Conservation (phyloP, 805 yeast species). For the Lachancea mirantina region DNA sequence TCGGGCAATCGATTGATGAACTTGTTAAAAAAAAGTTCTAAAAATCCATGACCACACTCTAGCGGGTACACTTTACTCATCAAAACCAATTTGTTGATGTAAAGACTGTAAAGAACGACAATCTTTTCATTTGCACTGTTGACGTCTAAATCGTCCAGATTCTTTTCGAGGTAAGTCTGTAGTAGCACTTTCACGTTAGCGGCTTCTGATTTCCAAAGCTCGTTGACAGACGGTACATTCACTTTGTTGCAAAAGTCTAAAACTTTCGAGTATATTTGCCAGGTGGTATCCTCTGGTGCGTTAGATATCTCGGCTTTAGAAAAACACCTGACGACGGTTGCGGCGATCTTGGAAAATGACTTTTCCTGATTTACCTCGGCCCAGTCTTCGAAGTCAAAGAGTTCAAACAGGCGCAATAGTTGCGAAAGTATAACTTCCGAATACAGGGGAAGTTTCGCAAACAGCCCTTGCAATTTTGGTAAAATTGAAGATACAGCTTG, state of each 20-base stretch:
- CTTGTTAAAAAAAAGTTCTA: slow-evolving; percentile 14
- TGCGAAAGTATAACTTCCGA: slow-evolving; percentile 18
- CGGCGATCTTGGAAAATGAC: slow-evolving; percentile 14
- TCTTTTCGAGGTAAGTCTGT: slow-evolving; percentile 19
- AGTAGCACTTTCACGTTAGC: slow-evolving; percentile 18
- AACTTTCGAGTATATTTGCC: slow-evolving; percentile 14
- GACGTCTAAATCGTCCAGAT: slow-evolving; percentile 8
- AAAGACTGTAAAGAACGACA: slow-evolving; percentile 16
- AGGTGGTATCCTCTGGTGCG: slow-evolving; percentile 9
- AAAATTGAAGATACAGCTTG: slow-evolving; percentile 17
- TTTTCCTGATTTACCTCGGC: slow-evolving; percentile 22
- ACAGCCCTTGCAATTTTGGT: slow-evolving; percentile 20
- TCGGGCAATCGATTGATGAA: slow-evolving; percentile 15
- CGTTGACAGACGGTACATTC: slow-evolving; percentile 19
- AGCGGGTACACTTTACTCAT: slow-evolving; percentile 23
- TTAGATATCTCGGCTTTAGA: slow-evolving; percentile 14
- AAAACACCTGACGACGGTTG: slow-evolving; percentile 18
- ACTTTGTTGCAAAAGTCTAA: slow-evolving; percentile 18
- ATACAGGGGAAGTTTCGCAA: slow-evolving; percentile 20
- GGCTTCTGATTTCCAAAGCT: slow-evolving; percentile 21
- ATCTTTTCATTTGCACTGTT: background rate
- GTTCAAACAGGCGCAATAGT: slow-evolving; percentile 19
- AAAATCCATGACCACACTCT: slow-evolving; percentile 18
- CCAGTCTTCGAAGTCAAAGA: slow-evolving; percentile 29
- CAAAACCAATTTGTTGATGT: slow-evolving; percentile 24